Base-by-base conservation (phyloP, 148 eudicot species). In the Silene conica region DNA sequence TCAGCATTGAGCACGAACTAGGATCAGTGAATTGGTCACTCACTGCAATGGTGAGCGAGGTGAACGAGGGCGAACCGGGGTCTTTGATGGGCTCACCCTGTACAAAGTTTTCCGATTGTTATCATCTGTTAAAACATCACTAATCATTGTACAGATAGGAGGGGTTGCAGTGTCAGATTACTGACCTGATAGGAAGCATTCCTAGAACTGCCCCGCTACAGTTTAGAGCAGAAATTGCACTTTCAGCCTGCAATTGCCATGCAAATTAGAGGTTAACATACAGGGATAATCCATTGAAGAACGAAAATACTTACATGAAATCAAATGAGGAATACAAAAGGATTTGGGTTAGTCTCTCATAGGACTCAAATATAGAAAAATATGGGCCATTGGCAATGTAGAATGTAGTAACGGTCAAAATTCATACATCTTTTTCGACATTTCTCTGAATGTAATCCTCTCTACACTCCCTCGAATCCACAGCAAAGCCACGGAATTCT, bases 151-250 rank as follows among this genome's bases (percentile, higher is more conserved):
- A 34, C 18, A 16, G 22, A 14, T 6, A 38, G 43, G 34, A 31
- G 34, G 34, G 43, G 43, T 38, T 67, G 55, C 26, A 23, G 26
- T 19, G 70, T 31, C 14, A 60, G 12, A 68, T 15, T 69, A 64
- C 69, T 21, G 46, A 89, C 94, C 94, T 87, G 77, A 89, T 89
- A 23, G 91, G 94, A 67, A 87, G 77, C 2, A 88, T 66, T 80
- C 94, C 94, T 75, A 89, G 74, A 65, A 87, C 82, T 15, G 77
- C 83, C 31, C 94, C 94, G 34, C 91, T 89, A 63, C 88, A 87
- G 86, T 85, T 89, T 79, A 89, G 83, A 71, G 94, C 94, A 43
- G 83, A 76, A 80, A 89, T 89, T 50, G 94, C 94, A 79, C 91
- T 87, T 80, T 89, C 94, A 78, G 94, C 94, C 94, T 89, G 88